Evolutionary conservation across 202 grass and related monocot genomes (phyloP).

Genomic region (Hordeum pubiflorum): DNA sequence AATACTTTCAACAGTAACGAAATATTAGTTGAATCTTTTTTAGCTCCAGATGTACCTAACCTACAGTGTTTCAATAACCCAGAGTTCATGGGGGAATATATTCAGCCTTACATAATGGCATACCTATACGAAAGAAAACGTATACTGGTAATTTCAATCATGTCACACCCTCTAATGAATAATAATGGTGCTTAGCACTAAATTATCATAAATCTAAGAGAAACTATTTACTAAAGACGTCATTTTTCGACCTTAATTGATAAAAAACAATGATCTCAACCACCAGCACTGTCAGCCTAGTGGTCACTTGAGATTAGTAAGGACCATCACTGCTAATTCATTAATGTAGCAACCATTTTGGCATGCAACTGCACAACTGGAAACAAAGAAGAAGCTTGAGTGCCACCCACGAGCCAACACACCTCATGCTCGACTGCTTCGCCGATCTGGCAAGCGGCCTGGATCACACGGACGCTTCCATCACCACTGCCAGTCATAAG

Average conservation of each 20-base stretch:
- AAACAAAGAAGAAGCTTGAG: neutral
- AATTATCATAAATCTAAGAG: neutral
- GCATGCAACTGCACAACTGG: neutral
- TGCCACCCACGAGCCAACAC: neutral
- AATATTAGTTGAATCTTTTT: neutral
- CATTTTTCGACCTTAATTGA: neutral
- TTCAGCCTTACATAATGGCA: neutral
- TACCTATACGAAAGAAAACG: neutral
- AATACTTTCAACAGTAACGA: neutral
- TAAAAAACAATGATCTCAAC: neutral
- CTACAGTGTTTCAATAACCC: neutral
- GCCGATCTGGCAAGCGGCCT: conserved; percentile 48
- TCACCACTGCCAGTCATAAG: conserved; percentile 63
- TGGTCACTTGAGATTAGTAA: neutral
- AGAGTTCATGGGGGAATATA: neutral
- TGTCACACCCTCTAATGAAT: neutral
- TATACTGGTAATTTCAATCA: neutral
- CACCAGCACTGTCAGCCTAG: neutral
- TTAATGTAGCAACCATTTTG: neutral
- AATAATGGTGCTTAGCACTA: neutral
- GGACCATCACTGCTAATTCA: neutral
- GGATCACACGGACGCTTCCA: conserved; percentile 61
- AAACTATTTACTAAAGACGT: neutral
- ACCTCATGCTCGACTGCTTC: conserved; percentile 94
- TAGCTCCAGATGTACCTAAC: neutral